Conservation (phyloP, 2,329 filamentous ascomycete species). For the Akanthomyces lecanii region DNA sequence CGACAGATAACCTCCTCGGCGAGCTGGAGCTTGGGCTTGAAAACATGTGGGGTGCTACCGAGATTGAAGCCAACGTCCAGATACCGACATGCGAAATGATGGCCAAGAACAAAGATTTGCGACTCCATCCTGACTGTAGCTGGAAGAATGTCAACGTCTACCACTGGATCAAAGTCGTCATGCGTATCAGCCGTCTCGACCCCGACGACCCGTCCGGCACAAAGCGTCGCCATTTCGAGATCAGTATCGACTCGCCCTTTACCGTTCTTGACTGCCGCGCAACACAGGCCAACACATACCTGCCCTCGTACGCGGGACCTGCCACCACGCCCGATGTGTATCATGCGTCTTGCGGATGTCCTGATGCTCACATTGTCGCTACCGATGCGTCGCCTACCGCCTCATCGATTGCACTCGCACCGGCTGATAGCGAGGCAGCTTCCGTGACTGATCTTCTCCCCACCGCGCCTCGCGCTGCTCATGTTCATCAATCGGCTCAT, state of each 20-base stretch:
- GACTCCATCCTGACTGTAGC: slow-evolving; percentile 83
- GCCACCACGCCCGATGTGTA: slow-evolving; percentile 45
- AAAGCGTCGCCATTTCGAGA: slow-evolving; percentile 87
- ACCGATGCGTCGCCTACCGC: slow-evolving; percentile 67
- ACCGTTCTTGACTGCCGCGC: slow-evolving; percentile 90
- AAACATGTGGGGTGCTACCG: slow-evolving; percentile 76
- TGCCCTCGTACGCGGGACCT: slow-evolving; percentile 67
- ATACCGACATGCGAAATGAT: slow-evolving; percentile 84
- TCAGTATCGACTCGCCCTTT: slow-evolving; percentile 93
- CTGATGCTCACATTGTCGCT: slow-evolving; percentile 44
- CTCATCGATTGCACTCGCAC: slow-evolving; percentile 46
- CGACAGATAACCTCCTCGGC: slow-evolving; percentile 70
- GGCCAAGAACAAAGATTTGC: slow-evolving; percentile 62
- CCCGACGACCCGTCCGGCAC: slow-evolving; percentile 64
- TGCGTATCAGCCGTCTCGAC: slow-evolving; percentile 84
- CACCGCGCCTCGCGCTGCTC: slow-evolving; percentile 53
- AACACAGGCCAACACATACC: slow-evolving; percentile 81
- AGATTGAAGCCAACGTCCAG: slow-evolving; percentile 92
- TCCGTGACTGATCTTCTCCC: slow-evolving; percentile 34
- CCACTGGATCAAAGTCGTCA: slow-evolving; percentile 96
- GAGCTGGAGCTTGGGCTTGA: slow-evolving; percentile 69
- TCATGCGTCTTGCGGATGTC: slow-evolving; percentile 50
- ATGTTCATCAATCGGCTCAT: slow-evolving; percentile 38
- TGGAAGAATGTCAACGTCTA: slow-evolving; percentile 92
- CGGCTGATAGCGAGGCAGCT: slow-evolving; percentile 30